A percentile compares a stretch with the other conserved stretches of the same genome.
Conservation (phyloP, 225 moss, liverwort and hornwort species). For the Sphagnum tenellum region DNA sequence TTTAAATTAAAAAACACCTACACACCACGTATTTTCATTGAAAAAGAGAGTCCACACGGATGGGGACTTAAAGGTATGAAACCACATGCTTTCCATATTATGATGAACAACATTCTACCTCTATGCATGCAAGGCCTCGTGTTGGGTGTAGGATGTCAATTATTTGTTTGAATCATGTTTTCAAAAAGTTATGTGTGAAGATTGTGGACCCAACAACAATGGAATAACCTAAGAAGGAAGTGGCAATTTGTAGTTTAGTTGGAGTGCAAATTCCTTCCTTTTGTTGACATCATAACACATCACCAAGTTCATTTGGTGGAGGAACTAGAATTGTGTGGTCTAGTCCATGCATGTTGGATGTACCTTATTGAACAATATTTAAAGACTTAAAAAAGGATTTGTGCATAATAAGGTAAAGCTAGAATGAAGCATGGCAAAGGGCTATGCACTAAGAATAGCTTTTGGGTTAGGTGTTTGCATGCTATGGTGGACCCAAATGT, state of each 20-base stretch:
- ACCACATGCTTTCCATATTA: no score
- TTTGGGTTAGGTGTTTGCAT: background rate
- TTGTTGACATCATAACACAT: background rate
- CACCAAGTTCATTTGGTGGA: background rate
- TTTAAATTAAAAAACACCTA: no score
- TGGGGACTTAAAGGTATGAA: no score
- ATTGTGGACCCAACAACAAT: background rate
- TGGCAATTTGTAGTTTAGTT: background rate
- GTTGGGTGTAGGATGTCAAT: background rate
- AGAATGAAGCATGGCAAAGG: background rate
- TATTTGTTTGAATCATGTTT: background rate
- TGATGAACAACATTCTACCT: no score
- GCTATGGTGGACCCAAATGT: no score
- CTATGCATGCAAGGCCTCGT: background rate
- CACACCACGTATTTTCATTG: no score
- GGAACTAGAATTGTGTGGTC: background rate
- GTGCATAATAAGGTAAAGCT: background rate
- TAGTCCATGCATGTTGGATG: background rate
- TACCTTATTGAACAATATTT: conserved; percentile 1
- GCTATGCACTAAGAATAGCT: background rate
- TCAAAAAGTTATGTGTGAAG: background rate
- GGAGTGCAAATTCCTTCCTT: background rate
- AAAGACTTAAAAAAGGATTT: conserved; percentile 4
- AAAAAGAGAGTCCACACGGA: no score
- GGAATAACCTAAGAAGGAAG: background rate